Conservation (phyloP, 2,329 filamentous ascomycete species). For the Coleophoma crateriformis region DNA sequence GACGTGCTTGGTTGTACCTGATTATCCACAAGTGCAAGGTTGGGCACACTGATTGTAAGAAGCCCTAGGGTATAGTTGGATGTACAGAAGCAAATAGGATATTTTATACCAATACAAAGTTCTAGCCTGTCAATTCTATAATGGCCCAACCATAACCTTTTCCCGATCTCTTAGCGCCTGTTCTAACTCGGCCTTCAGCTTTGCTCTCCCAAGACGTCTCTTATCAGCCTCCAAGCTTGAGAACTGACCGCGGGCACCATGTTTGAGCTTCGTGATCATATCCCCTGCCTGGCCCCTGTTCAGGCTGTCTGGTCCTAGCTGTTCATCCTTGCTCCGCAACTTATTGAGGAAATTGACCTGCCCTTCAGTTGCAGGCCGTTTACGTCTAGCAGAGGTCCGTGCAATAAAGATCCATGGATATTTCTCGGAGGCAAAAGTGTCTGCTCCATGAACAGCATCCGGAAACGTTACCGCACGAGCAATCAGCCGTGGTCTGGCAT, state of each 20-base stretch:
- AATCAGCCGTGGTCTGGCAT: conserved; percentile 62
- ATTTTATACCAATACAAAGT: neutral
- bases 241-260: conserved; percentile 68
- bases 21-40: too few relatives aligned
- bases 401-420: conserved; percentile 66
- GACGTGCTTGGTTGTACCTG: too few relatives aligned
- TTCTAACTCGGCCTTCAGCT: conserved; percentile 31
- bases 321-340: conserved; percentile 46
- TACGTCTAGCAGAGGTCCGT: conserved; percentile 65
- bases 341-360: conserved; percentile 70
- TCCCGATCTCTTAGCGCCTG: conserved; percentile 38
- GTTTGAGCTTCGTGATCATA: conserved; percentile 88
- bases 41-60: neutral
- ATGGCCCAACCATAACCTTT: conserved; percentile 49
- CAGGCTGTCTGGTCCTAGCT: conserved; percentile 49
- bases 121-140: conserved; percentile 22
- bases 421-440: conserved; percentile 66
- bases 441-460: conserved; percentile 77
- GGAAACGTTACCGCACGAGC: conserved; percentile 60
- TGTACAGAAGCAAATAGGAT: neutral
- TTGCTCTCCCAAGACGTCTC: conserved; percentile 38
- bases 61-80: neutral
- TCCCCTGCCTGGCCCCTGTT: conserved; percentile 79
- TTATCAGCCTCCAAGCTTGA: conserved; percentile 45
- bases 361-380: conserved; percentile 53